Conservation (phyloP, 371 early-diverging fungal genomes). For the Mucor circinelloides region DNA sequence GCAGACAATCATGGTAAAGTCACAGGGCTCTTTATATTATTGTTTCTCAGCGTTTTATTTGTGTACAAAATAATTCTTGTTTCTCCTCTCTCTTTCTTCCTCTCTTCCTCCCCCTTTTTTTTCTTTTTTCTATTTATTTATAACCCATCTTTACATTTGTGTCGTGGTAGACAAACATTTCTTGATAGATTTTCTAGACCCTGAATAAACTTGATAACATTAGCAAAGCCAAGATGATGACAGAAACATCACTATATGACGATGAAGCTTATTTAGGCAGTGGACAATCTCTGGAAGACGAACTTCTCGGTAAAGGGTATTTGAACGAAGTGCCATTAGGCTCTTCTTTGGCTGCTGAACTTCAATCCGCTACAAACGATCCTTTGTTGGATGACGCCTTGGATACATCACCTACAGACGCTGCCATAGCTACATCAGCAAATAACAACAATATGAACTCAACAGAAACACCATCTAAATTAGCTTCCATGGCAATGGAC, state of each 20-base stretch:
- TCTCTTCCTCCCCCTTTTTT: constrained; percentile 1
- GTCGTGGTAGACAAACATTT: not conserved
- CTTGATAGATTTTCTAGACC: not conserved
- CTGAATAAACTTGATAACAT: not conserved
- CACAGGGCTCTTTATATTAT: constrained; percentile 9
- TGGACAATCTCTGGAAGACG: constrained; percentile 49
- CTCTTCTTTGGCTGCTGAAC: constrained; percentile 53
- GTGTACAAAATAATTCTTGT: constrained; percentile 2
- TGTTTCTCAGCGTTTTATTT: constrained; percentile 13
- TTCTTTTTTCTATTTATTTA: not conserved
- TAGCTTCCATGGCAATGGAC: constrained; percentile 42
- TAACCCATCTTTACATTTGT: not conserved
- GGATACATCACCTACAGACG: constrained; percentile 6
- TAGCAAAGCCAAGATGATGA: constrained; percentile 21
- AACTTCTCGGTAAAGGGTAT: constrained; percentile 51
- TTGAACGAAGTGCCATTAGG: constrained; percentile 39
- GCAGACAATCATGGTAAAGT: constrained; percentile 50
- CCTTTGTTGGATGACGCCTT: not conserved
- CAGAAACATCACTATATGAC: constrained; percentile 31
- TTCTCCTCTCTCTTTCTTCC: not conserved
- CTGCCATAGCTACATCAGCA: not conserved
- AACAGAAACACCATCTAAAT: constrained; percentile 24
- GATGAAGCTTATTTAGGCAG: constrained; percentile 44
- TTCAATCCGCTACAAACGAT: constrained; percentile 41
- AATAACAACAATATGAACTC: not conserved